phyloP scores from a whole-genome alignment of 208 protist genomes.

The Naegleria gruberi region DNA sequence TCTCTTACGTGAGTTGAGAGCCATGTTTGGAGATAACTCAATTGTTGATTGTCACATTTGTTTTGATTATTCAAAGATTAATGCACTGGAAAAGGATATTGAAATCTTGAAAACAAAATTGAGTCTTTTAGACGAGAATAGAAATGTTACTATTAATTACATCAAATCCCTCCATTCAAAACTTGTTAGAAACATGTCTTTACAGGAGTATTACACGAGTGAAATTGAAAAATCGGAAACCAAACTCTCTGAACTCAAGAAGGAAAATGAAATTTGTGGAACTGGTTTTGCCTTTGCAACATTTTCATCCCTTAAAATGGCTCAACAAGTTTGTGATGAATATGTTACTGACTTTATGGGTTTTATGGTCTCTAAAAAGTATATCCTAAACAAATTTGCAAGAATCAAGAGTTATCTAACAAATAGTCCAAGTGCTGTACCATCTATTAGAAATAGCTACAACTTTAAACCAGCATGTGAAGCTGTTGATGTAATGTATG shows the following conservation, averaged over 20 bases:
- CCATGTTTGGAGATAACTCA: neutral
- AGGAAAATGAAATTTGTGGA: neutral
- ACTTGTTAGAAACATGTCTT: neutral
- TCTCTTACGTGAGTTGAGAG: neutral
- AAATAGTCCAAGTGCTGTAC: neutral
- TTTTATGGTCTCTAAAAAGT: neutral
- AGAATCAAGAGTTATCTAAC: neutral
- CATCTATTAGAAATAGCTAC: neutral
- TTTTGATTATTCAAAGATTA: neutral
- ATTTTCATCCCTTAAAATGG: neutral
- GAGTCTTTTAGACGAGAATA: neutral
- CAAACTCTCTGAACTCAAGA: neutral
- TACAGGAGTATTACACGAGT: neutral
- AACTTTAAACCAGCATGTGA: neutral
- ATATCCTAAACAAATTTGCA: neutral
- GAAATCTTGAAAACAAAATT: neutral
- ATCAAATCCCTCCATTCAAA: neutral
- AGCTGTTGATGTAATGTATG: neutral
- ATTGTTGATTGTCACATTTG: conserved; percentile 3
- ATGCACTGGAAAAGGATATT: neutral
- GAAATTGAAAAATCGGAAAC: neutral
- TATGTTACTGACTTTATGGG: neutral
- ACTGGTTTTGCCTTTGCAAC: conserved; percentile 3
- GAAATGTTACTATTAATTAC: neutral
- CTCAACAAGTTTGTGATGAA: neutral